Evolutionary conservation across 805 yeast genomes (phyloP).

Genomic region (Tetrapisispora fleetii): DNA sequence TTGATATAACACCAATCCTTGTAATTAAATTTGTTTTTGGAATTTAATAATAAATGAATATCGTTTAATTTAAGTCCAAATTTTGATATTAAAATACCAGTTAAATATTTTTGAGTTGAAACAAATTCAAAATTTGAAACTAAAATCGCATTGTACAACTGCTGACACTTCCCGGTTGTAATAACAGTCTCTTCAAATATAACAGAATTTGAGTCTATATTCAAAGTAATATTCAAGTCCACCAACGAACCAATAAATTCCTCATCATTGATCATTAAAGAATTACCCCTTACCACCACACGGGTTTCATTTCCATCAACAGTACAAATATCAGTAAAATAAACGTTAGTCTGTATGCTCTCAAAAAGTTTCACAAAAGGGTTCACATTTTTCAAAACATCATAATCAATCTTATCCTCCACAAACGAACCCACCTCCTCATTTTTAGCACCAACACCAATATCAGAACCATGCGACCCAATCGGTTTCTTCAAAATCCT

Average conservation of each 20-base stretch:
- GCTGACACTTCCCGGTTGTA: neutral
- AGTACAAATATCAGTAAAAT: neutral
- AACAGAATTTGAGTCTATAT: neutral
- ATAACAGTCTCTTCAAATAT: neutral
- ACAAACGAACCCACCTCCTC: neutral
- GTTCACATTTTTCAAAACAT: neutral
- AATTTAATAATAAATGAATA: slow-evolving; percentile 21
- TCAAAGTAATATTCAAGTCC: neutral
- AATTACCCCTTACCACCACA: neutral
- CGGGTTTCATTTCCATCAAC: neutral
- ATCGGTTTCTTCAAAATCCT: slow-evolving; percentile 1
- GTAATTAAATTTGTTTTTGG: slow-evolving; percentile 21
- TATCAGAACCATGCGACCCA: neutral
- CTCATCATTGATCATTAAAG: neutral
- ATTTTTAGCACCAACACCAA: neutral
- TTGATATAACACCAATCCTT: slow-evolving; percentile 30
- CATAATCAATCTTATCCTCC: neutral
- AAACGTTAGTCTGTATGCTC: neutral
- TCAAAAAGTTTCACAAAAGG: neutral
- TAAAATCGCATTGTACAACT: neutral
- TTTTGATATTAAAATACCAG: slow-evolving; percentile 2
- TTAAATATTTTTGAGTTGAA: neutral
- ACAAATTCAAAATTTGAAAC: slow-evolving; percentile 1
- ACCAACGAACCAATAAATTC: neutral
- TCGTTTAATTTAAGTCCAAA: slow-evolving; percentile 17